Percentiles rank a stretch among this genome's conserved stretches.
Evolutionary conservation across 148 eudicot genomes (phyloP).

Genomic region (Cornus controversa): DNA sequence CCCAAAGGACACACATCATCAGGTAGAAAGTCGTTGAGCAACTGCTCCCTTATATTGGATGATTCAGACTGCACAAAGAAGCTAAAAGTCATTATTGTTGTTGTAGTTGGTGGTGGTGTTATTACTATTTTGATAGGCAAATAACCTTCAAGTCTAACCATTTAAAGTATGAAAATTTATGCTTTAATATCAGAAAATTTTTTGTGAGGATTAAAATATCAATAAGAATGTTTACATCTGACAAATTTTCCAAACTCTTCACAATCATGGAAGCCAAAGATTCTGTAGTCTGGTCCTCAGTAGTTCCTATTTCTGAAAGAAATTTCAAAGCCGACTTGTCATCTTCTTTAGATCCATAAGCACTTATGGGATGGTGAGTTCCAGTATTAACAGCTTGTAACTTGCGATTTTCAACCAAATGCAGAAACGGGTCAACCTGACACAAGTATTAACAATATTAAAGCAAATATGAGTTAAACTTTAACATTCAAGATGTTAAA

Average conservation of each 20-base stretch:
- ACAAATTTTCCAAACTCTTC: constrained; percentile 35
- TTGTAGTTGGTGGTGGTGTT: too few relatives aligned
- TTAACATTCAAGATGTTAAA: not conserved
- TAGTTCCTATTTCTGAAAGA: constrained; percentile 43
- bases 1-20: constrained; percentile 60
- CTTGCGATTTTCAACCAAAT: constrained; percentile 62
- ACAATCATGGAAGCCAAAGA: constrained; percentile 50
- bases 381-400: constrained; percentile 48
- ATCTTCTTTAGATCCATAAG: constrained; percentile 61
- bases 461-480: constrained; percentile 5
- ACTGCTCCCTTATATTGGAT: constrained; percentile 44
- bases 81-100: not conserved
- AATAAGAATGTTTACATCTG: constrained; percentile 30
- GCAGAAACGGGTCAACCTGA: constrained; percentile 61
- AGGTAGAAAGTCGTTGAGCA: constrained; percentile 61
- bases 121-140: too few relatives aligned
- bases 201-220: too few relatives aligned
- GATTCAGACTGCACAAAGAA: constrained; percentile 37
- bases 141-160: too few relatives aligned
- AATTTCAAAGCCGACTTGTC: constrained; percentile 43
- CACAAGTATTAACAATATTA: constrained; percentile 15
- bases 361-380: constrained; percentile 27
- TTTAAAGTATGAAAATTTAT: too few relatives aligned
- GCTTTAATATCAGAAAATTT: too few relatives aligned
- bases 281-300: constrained; percentile 55